These are phyloP conservation scores for Populus deltoides DNA, from an alignment of 345 rosid genomes.

Conservation along the genomic window DNA sequence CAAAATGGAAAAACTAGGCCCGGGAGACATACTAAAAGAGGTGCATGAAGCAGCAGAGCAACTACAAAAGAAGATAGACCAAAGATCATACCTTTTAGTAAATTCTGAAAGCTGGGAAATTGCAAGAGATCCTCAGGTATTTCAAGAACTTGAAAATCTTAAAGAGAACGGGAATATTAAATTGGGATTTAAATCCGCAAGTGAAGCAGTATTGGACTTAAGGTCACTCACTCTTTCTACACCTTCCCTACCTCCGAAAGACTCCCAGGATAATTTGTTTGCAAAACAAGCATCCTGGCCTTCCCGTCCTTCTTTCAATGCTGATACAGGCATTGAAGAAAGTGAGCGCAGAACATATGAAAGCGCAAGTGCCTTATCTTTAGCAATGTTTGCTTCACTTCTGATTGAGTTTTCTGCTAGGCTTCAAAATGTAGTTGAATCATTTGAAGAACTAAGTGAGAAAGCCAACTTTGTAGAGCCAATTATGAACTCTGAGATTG, in stretches of 20 bases:
- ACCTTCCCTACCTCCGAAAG: not conserved
- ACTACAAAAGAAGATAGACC: conserved; percentile 23
- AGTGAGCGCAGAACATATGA: conserved; percentile 5
- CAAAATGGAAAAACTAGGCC: conserved; percentile 44
- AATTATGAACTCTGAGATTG: not conserved
- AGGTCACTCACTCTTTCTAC: not conserved
- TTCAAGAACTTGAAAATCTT: conserved; percentile 22
- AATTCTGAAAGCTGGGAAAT: conserved; percentile 47
- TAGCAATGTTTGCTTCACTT: conserved; percentile 20
- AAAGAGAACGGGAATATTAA: not conserved
- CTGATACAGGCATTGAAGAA: not conserved
- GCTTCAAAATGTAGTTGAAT: conserved; percentile 25
- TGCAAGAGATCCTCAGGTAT: conserved; percentile 17
- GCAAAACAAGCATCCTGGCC: conserved; percentile 13
- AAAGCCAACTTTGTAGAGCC: conserved; percentile 21
- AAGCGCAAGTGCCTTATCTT: conserved; percentile 24
- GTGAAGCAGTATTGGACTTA: conserved; percentile 24
- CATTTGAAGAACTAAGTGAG: conserved; percentile 21
- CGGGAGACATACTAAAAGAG: conserved; percentile 12
- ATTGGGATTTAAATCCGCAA: conserved; percentile 18
- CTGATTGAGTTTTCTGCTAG: conserved; percentile 25
- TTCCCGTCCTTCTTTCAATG: not conserved
- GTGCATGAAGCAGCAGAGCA: conserved; percentile 25
- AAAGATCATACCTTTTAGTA: conserved; percentile 42
- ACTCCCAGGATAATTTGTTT: not conserved